These are phyloP conservation scores for Pyricularia pennisetigena DNA, from an alignment of 2,329 filamentous ascomycete genomes.

Conservation along the genomic window DNA sequence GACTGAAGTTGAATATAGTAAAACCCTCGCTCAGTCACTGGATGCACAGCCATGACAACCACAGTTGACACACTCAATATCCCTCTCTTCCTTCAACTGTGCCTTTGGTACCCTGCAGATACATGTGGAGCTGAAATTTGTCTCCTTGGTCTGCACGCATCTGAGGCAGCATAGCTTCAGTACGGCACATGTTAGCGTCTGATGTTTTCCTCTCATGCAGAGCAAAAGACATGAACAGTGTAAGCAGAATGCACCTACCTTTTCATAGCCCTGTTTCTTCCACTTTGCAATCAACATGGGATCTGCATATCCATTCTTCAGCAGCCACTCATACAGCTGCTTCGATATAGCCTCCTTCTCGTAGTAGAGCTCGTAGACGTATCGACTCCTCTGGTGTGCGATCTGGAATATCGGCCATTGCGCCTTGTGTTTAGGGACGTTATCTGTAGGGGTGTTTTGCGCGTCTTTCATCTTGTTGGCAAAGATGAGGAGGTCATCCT, in stretches of 20 bases:
- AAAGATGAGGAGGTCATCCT: slow-evolving; percentile 78
- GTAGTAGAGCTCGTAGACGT: slow-evolving; percentile 97
- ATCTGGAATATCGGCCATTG: slow-evolving; percentile 98
- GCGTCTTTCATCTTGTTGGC: slow-evolving; percentile 91
- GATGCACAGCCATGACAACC: slow-evolving; percentile 88
- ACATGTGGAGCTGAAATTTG: slow-evolving; percentile 95
- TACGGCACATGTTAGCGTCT: neutral
- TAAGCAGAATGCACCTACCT: slow-evolving; percentile 43
- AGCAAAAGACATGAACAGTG: neutral
- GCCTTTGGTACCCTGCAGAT: slow-evolving; percentile 91
- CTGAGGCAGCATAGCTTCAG: slow-evolving; percentile 78
- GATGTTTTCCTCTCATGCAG: neutral
- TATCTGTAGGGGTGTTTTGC: slow-evolving; percentile 77
- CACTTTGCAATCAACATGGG: slow-evolving; percentile 95
- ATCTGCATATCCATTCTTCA: slow-evolving; percentile 96
- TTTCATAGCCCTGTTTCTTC: slow-evolving; percentile 99
- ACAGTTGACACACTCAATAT: slow-evolving; percentile 89
- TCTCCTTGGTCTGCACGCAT: slow-evolving; percentile 99
- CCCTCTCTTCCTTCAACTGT: slow-evolving; percentile 80
- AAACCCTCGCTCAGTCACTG: slow-evolving; percentile 55
- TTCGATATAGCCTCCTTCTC: slow-evolving; percentile 93
- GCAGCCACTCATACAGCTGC: slow-evolving; percentile 85
- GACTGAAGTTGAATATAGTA: neutral
- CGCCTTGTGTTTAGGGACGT: slow-evolving; percentile 75
- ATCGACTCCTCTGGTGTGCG: slow-evolving; percentile 80